Percentiles rank a stretch among this genome's conserved stretches.
Evolutionary conservation across 108 stramenopile genomes (phyloP).

Genomic region (Cylindrotheca closterium): DNA sequence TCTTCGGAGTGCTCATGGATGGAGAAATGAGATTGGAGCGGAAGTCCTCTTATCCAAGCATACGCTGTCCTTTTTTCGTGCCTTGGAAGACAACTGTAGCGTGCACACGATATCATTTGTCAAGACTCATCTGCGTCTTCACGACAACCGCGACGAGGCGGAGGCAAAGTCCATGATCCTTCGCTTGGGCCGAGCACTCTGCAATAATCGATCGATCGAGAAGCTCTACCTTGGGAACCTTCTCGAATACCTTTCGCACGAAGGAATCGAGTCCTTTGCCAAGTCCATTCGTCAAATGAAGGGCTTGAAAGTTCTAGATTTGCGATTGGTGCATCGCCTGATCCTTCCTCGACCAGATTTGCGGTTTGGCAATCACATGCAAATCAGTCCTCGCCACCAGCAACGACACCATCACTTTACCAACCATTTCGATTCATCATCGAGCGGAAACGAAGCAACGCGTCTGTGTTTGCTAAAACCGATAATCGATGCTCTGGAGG

Average conservation of each 20-base stretch:
- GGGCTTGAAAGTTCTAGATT: neutral
- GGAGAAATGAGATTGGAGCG: too few species aligned
- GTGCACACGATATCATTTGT: neutral
- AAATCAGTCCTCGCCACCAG: too few species aligned
- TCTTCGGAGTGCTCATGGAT: too few species aligned
- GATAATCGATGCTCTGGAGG: neutral
- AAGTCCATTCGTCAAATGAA: neutral
- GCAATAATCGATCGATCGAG: neutral
- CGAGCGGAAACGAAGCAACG: too few species aligned
- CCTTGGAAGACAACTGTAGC: neutral
- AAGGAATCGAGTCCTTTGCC: neutral
- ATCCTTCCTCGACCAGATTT: neutral
- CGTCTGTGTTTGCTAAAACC: too few species aligned
- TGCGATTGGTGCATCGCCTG: neutral
- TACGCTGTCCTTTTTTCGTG: neutral
- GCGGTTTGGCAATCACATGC: too few species aligned
- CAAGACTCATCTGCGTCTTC: too few species aligned
- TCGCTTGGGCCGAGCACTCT: neutral
- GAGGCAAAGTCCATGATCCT: neutral
- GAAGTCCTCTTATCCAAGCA: too few species aligned
- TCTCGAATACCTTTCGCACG: neutral
- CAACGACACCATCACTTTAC: neutral
- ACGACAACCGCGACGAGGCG: too few species aligned
- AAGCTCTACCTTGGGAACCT: neutral
- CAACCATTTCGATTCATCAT: too few species aligned